A percentile compares a stretch with the other conserved stretches of the same genome.
Conservation (phyloP, 1,139 yeast genomes). For the Yamadazyma conglobata region DNA sequence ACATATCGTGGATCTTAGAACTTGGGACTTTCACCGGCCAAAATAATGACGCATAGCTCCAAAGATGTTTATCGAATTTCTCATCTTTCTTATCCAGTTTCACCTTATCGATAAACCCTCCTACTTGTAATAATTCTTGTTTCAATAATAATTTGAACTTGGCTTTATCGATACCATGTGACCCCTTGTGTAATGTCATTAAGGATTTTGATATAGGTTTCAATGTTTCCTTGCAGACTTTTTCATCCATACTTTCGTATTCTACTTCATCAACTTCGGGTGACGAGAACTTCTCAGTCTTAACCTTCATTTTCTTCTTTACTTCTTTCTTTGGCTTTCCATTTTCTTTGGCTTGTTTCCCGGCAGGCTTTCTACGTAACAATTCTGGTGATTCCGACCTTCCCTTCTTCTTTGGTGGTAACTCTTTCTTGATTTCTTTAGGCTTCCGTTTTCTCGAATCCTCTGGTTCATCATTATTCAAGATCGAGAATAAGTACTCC, state of each 20-base stretch:
- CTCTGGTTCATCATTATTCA: slow-evolving; percentile 44
- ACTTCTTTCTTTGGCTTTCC: slow-evolving; percentile 3
- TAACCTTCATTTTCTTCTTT: slow-evolving; percentile 11
- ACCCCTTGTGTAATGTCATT: slow-evolving; percentile 72
- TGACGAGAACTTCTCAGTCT: slow-evolving; percentile 16
- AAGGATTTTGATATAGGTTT: slow-evolving; percentile 75
- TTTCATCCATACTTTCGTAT: slow-evolving; percentile 82
- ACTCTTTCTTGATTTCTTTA: slow-evolving; percentile 11
- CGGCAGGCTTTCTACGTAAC: slow-evolving; percentile 6
- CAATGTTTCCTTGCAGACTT: slow-evolving; percentile 58
- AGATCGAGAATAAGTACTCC: slow-evolving; percentile 73
- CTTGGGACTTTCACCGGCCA: slow-evolving; percentile 96
- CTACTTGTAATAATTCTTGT: slow-evolving; percentile 73
- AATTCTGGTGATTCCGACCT: slow-evolving; percentile 12
- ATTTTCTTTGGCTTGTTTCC: slow-evolving; percentile 5
- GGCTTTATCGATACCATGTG: slow-evolving; percentile 74
- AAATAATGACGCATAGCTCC: slow-evolving; percentile 87
- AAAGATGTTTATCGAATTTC: slow-evolving; percentile 62
- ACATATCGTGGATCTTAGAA: slow-evolving; percentile 78
- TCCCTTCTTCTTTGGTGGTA: slow-evolving; percentile 9
- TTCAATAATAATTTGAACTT: slow-evolving; percentile 81
- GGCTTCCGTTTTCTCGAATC: slow-evolving; percentile 13
- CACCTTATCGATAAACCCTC: slow-evolving; percentile 53
- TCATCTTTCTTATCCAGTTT: slow-evolving; percentile 16
- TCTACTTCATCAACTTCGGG: slow-evolving; percentile 39